These are phyloP conservation scores for Adansonia rubrostipa DNA, from an alignment of 441 rosid genomes.

Conservation along the genomic window DNA sequence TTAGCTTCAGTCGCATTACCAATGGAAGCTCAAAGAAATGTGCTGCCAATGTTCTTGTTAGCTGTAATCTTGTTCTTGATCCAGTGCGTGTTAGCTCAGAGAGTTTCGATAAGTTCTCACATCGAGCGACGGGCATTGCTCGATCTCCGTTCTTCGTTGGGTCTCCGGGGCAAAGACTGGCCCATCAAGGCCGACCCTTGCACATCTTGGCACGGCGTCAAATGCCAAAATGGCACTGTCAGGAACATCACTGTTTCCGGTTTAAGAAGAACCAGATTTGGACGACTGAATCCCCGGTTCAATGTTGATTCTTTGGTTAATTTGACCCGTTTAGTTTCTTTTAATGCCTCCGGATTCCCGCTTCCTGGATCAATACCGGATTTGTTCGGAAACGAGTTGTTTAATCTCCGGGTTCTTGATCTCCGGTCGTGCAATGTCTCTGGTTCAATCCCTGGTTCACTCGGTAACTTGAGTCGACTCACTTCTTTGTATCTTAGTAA, in stretches of 20 bases:
- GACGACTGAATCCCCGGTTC: conserved; percentile 52
- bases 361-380: conserved; percentile 64
- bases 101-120: conserved; percentile 35
- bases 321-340: conserved; percentile 50
- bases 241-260: conserved; percentile 53
- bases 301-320: conserved; percentile 53
- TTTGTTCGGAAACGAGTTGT: conserved; percentile 47
- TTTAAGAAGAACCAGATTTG: conserved; percentile 52
- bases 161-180: conserved; percentile 60
- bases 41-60: conserved; percentile 18
- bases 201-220: conserved; percentile 54
- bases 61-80: conserved; percentile 38
- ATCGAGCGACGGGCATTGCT: conserved; percentile 52
- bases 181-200: conserved; percentile 61
- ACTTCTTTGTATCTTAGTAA: conserved; percentile 39
- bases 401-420: conserved; percentile 55
- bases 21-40: conserved; percentile 37
- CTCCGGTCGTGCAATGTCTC: conserved; percentile 55
- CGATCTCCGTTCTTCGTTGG: conserved; percentile 61
- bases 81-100: conserved; percentile 48
- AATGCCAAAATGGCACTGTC: conserved; percentile 51
- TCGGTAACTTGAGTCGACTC: conserved; percentile 43
- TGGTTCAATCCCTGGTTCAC: conserved; percentile 47
- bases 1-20: conserved; percentile 4
- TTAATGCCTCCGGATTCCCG: conserved; percentile 63